Base-by-base conservation (phyloP, 495 filamentous ascomycete species). In the Tuber calosporum region DNA sequence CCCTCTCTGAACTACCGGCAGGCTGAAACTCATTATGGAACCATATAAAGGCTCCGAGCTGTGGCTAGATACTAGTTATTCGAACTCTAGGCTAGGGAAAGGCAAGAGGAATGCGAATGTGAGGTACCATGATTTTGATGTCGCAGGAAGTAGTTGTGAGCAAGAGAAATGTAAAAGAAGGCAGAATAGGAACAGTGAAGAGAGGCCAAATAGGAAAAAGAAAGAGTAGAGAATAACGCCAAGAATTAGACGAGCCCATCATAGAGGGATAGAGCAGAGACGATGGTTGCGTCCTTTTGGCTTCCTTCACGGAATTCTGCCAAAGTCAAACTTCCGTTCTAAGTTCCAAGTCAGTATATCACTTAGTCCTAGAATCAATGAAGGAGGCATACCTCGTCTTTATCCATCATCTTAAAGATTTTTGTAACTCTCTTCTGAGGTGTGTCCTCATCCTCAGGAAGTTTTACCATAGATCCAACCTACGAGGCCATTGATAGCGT, bases 351-450 rank as follows among this genome's bases (percentile, higher is more conserved):
- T 69, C 37, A 48, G 40, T 37, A 72, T 40, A 74, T 41, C 30
- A 48, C 38, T 41, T 38, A 37, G 37, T 36, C 15, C 20, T 39
- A 20, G n/a, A 43, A 22, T 22, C 17, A 37, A 83, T 95, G 90
- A 70, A 97, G 84, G 81, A 90, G 93, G 73, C 94, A 91, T 81
- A 98, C 97, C 85, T 99, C 94, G 82, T 99, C 95, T 86, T 99
- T 99, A 85, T 99, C 95, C 95, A 99, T 99, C 95, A 98, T 97
- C 79, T 91, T 89, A 85, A 99, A 99, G 83, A 99, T 99, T 86
- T 99, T 99, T 81, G 86, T 89, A 39, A 99, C 95, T 68, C 96
- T 92, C 86, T 99, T 99, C 85, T 99, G 93, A 34, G 95, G 95
- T 71, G 95, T 99, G 84, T 98, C 94, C 84, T 99, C 95, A 84